Evolutionary conservation across 192 early-diverging fungal species (phyloP), one percentile per base, ranked within the genome.

Genomic region (Pilobolus umbonatus): DNA sequence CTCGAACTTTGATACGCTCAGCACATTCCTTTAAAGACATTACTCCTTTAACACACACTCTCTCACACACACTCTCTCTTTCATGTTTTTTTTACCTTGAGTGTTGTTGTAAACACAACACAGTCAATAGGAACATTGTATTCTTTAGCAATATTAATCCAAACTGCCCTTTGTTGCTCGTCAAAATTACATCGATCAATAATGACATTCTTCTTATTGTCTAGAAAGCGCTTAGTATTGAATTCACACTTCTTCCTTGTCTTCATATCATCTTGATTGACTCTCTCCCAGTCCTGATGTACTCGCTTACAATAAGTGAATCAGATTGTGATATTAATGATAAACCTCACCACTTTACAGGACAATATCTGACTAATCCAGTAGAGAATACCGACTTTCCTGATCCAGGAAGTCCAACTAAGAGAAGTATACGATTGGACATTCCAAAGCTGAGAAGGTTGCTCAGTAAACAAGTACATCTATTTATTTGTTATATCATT

Each of bases 141-240:
- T n/a, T 82, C 64, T 28, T 76, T 62, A 29, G 87, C 88, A 44
- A 88, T 72, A 38, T 75, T 74, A 28, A 88, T 66, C 86, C 86
- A 90, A 51, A 77, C 77, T 64, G 81, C 82, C 50, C 88, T 80
- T 68, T 90, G 88, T 55, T 74, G 67, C 44, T 75, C 69, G 62
- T 90, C 83, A 78, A 90, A 90, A 73, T 90, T 90, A 71, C 85
- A 85, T 26, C 88, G 81, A 65, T 90, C 88, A 14, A 90, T 75
- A 57, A 90, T 72, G 9, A 88, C 84, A 63, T 81, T 86, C 52
- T 85, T 77, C 44, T 79, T 69, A 32, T 81, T 63, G 53, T 77
- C 64, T 25, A 79, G 63, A 59, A 51, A 57, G 47, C 75, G 62
- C 26, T 63, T 67, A 39, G 43, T 43, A 17, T 47, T 26, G 8